These are phyloP conservation scores for Naumovozyma castellii DNA, from an alignment of 805 yeast genomes.

Conservation along the genomic window DNA sequence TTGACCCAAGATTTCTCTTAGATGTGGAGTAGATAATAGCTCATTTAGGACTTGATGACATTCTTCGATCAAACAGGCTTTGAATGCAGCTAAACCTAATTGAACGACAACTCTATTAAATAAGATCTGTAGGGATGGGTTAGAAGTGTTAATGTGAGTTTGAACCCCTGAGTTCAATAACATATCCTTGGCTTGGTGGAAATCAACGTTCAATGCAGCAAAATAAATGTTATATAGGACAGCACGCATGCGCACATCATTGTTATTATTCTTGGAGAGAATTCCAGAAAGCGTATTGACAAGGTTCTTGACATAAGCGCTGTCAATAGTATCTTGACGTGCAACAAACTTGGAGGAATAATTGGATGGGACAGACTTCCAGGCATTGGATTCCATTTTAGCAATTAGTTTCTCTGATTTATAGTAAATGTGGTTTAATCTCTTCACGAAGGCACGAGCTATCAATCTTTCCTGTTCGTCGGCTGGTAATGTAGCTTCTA, in stretches of 20 bases:
- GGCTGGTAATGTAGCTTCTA: constrained; percentile 52
- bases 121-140: constrained; percentile 76
- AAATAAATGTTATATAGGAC: constrained; percentile 79
- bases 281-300: constrained; percentile 56
- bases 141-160: constrained; percentile 73
- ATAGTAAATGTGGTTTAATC: constrained; percentile 89
- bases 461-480: constrained; percentile 45
- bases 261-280: constrained; percentile 57
- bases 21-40: constrained; percentile 73
- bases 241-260: constrained; percentile 70
- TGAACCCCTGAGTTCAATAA: constrained; percentile 79
- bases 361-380: constrained; percentile 40
- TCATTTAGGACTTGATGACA: constrained; percentile 82
- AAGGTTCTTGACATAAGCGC: constrained; percentile 42
- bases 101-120: constrained; percentile 95
- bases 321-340: constrained; percentile 23
- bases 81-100: constrained; percentile 91
- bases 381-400: constrained; percentile 63
- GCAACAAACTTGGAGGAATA: constrained; percentile 23
- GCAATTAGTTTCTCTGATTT: constrained; percentile 71
- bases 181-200: constrained; percentile 78
- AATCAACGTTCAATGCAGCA: constrained; percentile 81
- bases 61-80: constrained; percentile 76
- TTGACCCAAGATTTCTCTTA: constrained; percentile 90
- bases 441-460: constrained; percentile 66